Base-by-base conservation (phyloP, 306 rosid genomes). In the Fragaria vesca region DNA sequence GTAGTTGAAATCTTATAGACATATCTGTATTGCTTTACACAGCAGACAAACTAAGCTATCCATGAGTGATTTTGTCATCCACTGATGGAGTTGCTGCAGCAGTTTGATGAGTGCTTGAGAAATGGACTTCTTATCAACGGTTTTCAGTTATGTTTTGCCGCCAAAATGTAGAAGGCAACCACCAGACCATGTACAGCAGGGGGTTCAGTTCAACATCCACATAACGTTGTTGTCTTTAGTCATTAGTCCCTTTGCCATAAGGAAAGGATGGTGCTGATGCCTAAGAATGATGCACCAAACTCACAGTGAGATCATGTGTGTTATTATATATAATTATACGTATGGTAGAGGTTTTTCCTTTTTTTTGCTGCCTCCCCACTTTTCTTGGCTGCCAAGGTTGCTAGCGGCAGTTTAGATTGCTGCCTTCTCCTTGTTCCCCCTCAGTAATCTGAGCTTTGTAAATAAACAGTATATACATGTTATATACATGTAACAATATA, bases 1-100 rank as follows among this genome's bases (percentile, higher is more conserved):
- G 26, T 71, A 42, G 17, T 66, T 45, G 34, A 73, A 85, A 43
- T 61, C 52, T 83, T 52, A 69, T 62, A 72, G 75, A 69, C 72
- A 16, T 63, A 55, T 73, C 46, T 69, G 26, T 75, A 73, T 73
- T 78, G 42, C 69, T 36, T 84, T 75, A 55, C 81, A 85, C 92
- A 86, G 90, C 93, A 87, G 63, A 80, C 79, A 63, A 83, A 87
- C 76, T 91, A 80, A 79, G 70, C 12, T 21, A 79, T 78, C 12
- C 81, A 66, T 50, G n/a, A 57, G 42, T 46, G 30, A 55, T 80
- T 85, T 61, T 67, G 78, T 72, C 78, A 71, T 80, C 78, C 65
- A 40, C 66, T 20, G 71, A 45, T 77, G 86, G 81, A 42, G 84
- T 76, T 87, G 83, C 79, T 61, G 66, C 74, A 73, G 85, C 88